Evolutionary conservation across 2,329 filamentous ascomycete species (phyloP).

Genomic region (Metarhizium anisopliae): DNA sequence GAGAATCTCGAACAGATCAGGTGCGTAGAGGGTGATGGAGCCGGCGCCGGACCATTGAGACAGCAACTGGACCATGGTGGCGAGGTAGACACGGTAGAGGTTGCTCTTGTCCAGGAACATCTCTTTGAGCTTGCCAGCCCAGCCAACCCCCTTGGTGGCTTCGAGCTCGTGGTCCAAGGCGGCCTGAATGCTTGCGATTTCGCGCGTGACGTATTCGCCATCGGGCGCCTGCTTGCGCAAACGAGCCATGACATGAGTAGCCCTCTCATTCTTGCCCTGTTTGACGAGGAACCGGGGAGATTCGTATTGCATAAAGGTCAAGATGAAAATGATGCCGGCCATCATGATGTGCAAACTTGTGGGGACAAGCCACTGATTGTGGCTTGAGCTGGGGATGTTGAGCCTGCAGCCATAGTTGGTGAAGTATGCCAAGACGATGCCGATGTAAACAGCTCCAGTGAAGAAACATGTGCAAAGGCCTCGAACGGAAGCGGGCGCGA

Average conservation of each 20-base stretch:
- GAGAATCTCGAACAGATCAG: conserved; percentile 63
- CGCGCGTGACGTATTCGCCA: conserved; percentile 50
- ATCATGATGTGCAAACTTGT: conserved; percentile 73
- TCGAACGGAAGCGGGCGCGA: conserved; percentile 58
- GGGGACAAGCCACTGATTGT: conserved; percentile 54
- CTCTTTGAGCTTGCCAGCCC: conserved; percentile 58
- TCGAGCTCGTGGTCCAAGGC: conserved; percentile 64
- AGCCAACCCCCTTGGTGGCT: conserved; percentile 57
- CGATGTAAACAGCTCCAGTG: conserved; percentile 56
- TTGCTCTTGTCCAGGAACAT: conserved; percentile 60
- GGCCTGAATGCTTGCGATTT: conserved; percentile 55
- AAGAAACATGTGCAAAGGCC: conserved; percentile 60
- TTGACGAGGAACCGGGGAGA: conserved; percentile 66
- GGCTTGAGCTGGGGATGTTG: conserved; percentile 36
- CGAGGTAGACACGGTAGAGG: conserved; percentile 63
- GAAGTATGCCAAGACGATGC: conserved; percentile 73
- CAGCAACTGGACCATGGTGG: conserved; percentile 59
- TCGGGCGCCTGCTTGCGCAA: conserved; percentile 51
- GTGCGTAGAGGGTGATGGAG: conserved; percentile 68
- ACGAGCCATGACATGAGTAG: conserved; percentile 42
- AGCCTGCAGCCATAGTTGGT: conserved; percentile 54
- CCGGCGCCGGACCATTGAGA: conserved; percentile 67
- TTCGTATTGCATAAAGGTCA: conserved; percentile 61
- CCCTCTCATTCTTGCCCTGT: conserved; percentile 49
- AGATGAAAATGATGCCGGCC: conserved; percentile 58